Conservation (phyloP, 1,284 basidiomycete genomes). For the Tilletia caries region DNA sequence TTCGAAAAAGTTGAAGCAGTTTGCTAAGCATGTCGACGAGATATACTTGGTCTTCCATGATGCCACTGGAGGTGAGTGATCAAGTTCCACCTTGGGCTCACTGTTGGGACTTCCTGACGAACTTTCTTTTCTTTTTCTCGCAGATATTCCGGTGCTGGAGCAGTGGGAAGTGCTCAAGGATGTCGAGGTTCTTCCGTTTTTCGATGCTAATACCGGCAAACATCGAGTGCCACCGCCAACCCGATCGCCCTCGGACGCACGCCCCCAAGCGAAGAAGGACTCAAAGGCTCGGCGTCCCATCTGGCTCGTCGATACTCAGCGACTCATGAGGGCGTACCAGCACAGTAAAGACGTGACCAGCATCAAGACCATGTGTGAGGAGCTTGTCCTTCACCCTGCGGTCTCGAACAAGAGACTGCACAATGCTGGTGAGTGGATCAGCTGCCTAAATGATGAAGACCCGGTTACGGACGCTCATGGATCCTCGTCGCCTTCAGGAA, state of each 20-base stretch:
- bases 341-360: background rate
- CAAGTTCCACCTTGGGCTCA: background rate
- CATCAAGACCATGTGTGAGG: background rate
- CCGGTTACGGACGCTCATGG: background rate
- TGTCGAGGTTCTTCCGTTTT: background rate
- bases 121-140: background rate
- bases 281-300: background rate
- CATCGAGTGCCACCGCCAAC: too few relatives aligned
- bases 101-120: background rate
- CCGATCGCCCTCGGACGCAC: too few relatives aligned
- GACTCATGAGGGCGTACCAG: background rate
- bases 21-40: background rate
- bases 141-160: background rate
- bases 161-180: background rate
- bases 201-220: background rate
- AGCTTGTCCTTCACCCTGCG: background rate
- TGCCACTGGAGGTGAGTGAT: background rate
- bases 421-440: constrained; percentile 13
- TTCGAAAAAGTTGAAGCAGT: background rate
- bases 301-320: constrained; percentile 5
- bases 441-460: background rate
- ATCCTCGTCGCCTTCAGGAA: background rate
- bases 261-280: background rate
- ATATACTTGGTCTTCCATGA: constrained; percentile 8
- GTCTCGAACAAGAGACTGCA: constrained; percentile 4